Evolutionary conservation across 2,329 filamentous ascomycete species (phyloP).

Genomic region (Juglanconis juglandina): DNA sequence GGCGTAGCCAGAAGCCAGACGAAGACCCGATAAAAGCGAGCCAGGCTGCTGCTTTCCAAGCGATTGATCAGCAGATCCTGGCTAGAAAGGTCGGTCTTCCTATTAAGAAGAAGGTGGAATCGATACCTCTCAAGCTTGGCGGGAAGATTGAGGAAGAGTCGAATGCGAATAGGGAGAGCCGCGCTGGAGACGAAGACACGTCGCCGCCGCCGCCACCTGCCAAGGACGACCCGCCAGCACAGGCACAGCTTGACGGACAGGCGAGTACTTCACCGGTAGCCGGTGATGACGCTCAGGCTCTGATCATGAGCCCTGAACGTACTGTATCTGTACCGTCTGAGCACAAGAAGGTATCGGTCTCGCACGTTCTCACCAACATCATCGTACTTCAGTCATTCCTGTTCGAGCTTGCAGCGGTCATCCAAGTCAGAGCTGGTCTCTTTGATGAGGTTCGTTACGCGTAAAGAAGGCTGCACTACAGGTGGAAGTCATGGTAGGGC

Average conservation of each 20-base stretch:
- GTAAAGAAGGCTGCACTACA: constrained; percentile 21
- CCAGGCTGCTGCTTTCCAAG: constrained; percentile 60
- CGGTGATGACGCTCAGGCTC: constrained; percentile 14
- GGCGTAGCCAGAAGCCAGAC: constrained; percentile 25
- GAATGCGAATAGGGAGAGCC: constrained; percentile 5
- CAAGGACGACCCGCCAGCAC: constrained; percentile 13
- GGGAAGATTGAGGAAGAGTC: constrained; percentile 27
- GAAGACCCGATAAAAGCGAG: constrained; percentile 38
- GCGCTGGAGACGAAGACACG: constrained; percentile 24
- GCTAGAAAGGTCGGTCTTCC: constrained; percentile 52
- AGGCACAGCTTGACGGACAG: neutral
- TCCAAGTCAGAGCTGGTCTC: constrained; percentile 70
- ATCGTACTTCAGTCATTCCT: constrained; percentile 78
- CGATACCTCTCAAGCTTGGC: constrained; percentile 47
- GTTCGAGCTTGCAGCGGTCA: constrained; percentile 69
- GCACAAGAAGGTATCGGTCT: constrained; percentile 60
- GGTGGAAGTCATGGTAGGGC: no score
- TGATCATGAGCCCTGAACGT: constrained; percentile 1
- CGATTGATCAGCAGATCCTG: constrained; percentile 61
- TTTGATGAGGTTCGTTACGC: constrained; percentile 73
- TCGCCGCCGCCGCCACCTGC: constrained; percentile 11
- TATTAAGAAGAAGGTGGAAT: constrained; percentile 32
- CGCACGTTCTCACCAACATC: constrained; percentile 75
- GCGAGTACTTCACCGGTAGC: neutral
- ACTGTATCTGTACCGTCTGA: constrained; percentile 13